Conservation (phyloP, 768 basidiomycete genomes). For the Favolaschia claudopus region DNA sequence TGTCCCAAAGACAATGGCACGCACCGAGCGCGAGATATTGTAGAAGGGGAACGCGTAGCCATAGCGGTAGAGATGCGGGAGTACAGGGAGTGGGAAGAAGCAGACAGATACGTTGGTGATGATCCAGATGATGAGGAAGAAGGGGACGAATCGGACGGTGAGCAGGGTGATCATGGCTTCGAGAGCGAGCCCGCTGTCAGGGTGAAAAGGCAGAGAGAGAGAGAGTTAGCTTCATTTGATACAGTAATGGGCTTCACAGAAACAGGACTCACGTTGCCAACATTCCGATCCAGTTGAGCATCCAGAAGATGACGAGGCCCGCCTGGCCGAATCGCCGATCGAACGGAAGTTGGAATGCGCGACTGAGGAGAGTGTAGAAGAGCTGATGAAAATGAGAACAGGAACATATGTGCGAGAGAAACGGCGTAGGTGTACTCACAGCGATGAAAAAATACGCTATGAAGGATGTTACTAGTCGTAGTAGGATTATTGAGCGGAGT, state of each 20-base stretch:
- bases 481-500: constrained; percentile 37
- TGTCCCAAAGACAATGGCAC: constrained; percentile 60
- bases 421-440: constrained; percentile 26
- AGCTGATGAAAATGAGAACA: constrained; percentile 3
- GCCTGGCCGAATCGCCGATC: constrained; percentile 35
- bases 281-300: constrained; percentile 42
- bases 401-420: neutral
- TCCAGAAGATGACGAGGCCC: constrained; percentile 40
- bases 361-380: constrained; percentile 49
- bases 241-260: too few relatives aligned
- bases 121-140: constrained; percentile 42
- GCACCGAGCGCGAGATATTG: constrained; percentile 57
- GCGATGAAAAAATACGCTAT: constrained; percentile 47
- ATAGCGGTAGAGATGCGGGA: constrained; percentile 56
- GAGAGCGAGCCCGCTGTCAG: constrained; percentile 39
- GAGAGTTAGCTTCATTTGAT: neutral
- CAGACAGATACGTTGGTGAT: constrained; percentile 23
- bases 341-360: constrained; percentile 55
- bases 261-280: constrained; percentile 26
- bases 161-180: constrained; percentile 42
- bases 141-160: constrained; percentile 39
- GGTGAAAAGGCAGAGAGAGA: too few relatives aligned
- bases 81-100: constrained; percentile 50
- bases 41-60: constrained; percentile 67
- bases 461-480: constrained; percentile 40